A percentile compares a stretch with the other conserved stretches of the same genome.
Evolutionary conservation across 192 early-diverging fungal genomes (phyloP).

Genomic region (Dissophora globulifera): DNA sequence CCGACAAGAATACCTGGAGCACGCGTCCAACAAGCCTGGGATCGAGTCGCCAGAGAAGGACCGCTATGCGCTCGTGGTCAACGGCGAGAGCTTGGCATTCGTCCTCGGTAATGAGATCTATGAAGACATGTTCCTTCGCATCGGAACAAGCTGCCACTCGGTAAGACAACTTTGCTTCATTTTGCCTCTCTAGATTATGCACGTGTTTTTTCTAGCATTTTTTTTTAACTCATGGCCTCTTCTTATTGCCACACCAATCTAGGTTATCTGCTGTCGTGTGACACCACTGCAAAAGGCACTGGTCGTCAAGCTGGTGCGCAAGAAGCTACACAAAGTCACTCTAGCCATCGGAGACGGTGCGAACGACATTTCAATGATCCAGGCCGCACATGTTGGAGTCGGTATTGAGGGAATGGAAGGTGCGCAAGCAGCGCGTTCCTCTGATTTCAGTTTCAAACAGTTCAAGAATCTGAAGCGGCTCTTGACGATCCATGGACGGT

Average conservation of each 20-base stretch:
- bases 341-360: slow-evolving; percentile 97
- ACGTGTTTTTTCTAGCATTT: not conserved
- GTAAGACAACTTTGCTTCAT: slow-evolving; percentile 55
- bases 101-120: slow-evolving; percentile 85
- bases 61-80: slow-evolving; percentile 87
- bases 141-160: slow-evolving; percentile 74
- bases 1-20: slow-evolving; percentile 37
- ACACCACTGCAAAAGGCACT: slow-evolving; percentile 97
- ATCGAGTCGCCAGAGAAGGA: slow-evolving; percentile 36
- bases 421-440: slow-evolving; percentile 90
- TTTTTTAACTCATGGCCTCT: not conserved
- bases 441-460: slow-evolving; percentile 97
- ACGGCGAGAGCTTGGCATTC: slow-evolving; percentile 89
- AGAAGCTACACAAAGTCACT: slow-evolving; percentile 82
- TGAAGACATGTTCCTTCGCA: slow-evolving; percentile 71
- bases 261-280: slow-evolving; percentile 96
- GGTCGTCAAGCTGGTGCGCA: slow-evolving; percentile 94
- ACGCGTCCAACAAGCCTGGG: not conserved
- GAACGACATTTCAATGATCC: slow-evolving; percentile 98
- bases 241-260: not conserved
- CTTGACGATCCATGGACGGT: slow-evolving; percentile 92
- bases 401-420: slow-evolving; percentile 96
- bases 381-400: slow-evolving; percentile 95
- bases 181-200: not conserved
- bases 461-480: slow-evolving; percentile 93